Percentiles rank a stretch among this genome's conserved stretches.
phyloP scores from a whole-genome alignment of 2,329 filamentous ascomycete species.

The Scedosporium apiospermum region DNA sequence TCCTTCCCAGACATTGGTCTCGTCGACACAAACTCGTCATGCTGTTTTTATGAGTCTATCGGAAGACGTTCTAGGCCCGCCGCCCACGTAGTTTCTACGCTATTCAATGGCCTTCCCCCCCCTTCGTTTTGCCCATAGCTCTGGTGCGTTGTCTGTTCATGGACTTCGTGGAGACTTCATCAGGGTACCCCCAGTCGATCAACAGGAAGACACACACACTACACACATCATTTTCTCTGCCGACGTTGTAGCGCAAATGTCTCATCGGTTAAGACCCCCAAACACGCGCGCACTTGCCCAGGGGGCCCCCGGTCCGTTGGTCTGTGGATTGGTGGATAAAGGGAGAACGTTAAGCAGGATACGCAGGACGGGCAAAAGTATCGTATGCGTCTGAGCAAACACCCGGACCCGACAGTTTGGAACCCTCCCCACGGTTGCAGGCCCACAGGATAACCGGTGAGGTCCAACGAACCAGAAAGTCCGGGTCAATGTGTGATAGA shows the following conservation, averaged over 20 bases:
- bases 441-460: neutral
- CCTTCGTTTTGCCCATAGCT: too few relatives aligned
- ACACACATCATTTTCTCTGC: neutral
- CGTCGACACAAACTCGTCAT: too few relatives aligned
- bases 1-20: too few relatives aligned
- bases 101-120: too few relatives aligned
- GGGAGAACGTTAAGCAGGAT: neutral
- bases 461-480: neutral
- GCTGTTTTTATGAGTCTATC: too few relatives aligned
- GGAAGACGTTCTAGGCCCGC: too few relatives aligned
- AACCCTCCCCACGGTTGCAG: neutral
- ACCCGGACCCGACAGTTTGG: slow-evolving; percentile 1
- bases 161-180: neutral
- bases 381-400: neutral
- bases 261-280: too few relatives aligned
- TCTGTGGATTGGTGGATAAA: neutral
- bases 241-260: too few relatives aligned
- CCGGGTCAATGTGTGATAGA: neutral
- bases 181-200: neutral
- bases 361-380: neutral
- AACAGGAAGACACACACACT: neutral
- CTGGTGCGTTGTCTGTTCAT: too few relatives aligned
- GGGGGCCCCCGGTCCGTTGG: neutral
- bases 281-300: neutral
- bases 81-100: too few relatives aligned